Conservation (phyloP, 495 filamentous ascomycete genomes). For the Lentithecium fluviatile region DNA sequence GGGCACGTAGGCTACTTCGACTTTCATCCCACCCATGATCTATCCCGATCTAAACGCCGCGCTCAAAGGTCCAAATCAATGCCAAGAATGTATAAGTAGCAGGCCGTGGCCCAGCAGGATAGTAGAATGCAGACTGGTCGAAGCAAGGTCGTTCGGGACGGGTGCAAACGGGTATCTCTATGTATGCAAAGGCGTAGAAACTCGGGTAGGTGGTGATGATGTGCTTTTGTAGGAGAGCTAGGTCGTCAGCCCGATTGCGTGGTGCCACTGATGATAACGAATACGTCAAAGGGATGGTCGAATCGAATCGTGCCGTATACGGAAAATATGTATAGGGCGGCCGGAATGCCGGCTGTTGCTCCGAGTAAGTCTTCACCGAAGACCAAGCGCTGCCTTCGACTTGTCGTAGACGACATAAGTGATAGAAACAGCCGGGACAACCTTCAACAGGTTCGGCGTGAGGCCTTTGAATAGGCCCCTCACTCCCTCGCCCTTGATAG, state of each 20-base stretch:
- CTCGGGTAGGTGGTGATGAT: neutral
- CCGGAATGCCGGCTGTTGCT: neutral
- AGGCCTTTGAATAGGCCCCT: constrained; percentile 91
- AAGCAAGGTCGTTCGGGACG: neutral
- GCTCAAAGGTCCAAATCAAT: neutral
- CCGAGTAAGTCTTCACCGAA: constrained; percentile 52
- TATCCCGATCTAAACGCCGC: neutral
- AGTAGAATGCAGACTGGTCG: neutral
- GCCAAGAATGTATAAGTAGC: neutral
- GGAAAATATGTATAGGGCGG: neutral
- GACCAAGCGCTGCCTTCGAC: constrained; percentile 71
- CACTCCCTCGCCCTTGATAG: constrained; percentile 76
- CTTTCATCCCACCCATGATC: neutral
- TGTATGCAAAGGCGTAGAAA: neutral
- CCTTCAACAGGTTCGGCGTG: constrained; percentile 94
- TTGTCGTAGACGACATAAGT: constrained; percentile 97
- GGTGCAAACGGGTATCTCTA: constrained; percentile 2
- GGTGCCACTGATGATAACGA: neutral
- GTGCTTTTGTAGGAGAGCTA: neutral
- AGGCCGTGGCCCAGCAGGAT: neutral
- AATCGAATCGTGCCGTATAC: too few relatives aligned
- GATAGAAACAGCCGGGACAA: constrained; percentile 94
- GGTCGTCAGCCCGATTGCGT: neutral
- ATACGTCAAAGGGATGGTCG: neutral
- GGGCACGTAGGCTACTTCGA: too few relatives aligned